Conservation (phyloP, 352 stramenopile genomes). For the Phytophthora citrophthora region DNA sequence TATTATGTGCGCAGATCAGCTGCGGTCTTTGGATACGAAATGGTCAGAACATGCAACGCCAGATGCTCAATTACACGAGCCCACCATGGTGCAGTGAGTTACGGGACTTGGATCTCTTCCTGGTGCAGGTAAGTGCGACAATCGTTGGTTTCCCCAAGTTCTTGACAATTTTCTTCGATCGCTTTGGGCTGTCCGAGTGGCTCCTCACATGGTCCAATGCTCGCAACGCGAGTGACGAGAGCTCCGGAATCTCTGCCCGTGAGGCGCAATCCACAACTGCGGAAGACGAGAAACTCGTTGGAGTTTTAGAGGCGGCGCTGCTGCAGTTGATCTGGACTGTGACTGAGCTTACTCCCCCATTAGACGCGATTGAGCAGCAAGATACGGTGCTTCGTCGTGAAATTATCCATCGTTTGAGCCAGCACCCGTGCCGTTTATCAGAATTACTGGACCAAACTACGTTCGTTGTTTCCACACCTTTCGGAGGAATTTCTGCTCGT, state of each 20-base stretch:
- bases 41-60: conserved; percentile 82
- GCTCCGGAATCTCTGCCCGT: conserved; percentile 47
- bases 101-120: conserved; percentile 76
- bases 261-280: conserved; percentile 21
- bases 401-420: conserved; percentile 85
- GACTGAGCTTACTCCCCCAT: conserved; percentile 80
- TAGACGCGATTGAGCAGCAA: conserved; percentile 62
- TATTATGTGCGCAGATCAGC: conserved; percentile 79
- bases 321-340: conserved; percentile 87
- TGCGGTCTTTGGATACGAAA: conserved; percentile 87
- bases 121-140: conserved; percentile 70
- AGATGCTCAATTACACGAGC: conserved; percentile 83
- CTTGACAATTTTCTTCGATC: conserved; percentile 82
- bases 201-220: conserved; percentile 67
- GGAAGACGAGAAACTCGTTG: conserved; percentile 69
- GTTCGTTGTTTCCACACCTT: conserved; percentile 76
- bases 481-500: conserved; percentile 61
- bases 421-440: conserved; percentile 75
- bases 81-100: conserved; percentile 75
- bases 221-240: conserved; percentile 43
- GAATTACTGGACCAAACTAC: conserved; percentile 83
- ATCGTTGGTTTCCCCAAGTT: conserved; percentile 75
- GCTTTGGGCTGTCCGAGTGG: conserved; percentile 81
- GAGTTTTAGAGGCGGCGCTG: conserved; percentile 79
- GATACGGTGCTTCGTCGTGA: conserved; percentile 83